phyloP scores from a whole-genome alignment of 495 filamentous ascomycete genomes.

The Xylaria longipes region DNA sequence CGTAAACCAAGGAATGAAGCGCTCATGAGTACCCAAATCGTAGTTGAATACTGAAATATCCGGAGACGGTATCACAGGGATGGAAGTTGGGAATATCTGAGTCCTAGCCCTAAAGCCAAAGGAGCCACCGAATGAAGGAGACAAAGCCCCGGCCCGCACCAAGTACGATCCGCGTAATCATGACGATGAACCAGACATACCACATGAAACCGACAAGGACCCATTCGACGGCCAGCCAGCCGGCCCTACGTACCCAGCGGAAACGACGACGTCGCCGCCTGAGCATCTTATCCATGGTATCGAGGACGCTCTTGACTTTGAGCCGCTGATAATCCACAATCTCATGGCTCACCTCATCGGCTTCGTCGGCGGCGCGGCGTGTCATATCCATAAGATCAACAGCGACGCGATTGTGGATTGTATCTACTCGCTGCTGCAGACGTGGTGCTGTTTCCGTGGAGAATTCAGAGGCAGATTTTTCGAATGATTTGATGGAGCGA shows the following conservation, averaged over 20 bases:
- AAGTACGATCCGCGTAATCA: conserved; percentile 67
- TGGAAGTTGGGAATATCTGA: background rate
- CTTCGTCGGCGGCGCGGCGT: conserved; percentile 71
- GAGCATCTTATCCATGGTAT: conserved; percentile 77
- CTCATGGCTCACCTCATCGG: conserved; percentile 74
- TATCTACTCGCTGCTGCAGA: conserved; percentile 47
- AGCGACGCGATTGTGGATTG: conserved; percentile 42
- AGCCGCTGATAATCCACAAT: conserved; percentile 76
- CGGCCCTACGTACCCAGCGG: conserved; percentile 71
- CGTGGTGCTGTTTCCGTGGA: conserved; percentile 36
- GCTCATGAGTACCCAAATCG: background rate
- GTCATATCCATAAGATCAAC: conserved; percentile 61
- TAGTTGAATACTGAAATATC: background rate
- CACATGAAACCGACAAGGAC: conserved; percentile 79
- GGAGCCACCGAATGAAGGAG: conserved; percentile 70
- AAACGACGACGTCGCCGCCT: conserved; percentile 70
- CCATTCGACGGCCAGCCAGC: conserved; percentile 81
- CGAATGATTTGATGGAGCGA: conserved; percentile 58
- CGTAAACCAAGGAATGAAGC: background rate
- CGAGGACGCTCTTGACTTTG: conserved; percentile 75
- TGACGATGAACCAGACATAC: conserved; percentile 83
- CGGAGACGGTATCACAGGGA: background rate
- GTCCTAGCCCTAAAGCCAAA: conserved; percentile 65
- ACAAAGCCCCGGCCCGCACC: conserved; percentile 65
- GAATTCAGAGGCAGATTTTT: conserved; percentile 57